A percentile compares a stretch with the other conserved stretches of the same genome.
Conservation (phyloP, 2,329 filamentous ascomycete genomes). For the Thelonectria olida region DNA sequence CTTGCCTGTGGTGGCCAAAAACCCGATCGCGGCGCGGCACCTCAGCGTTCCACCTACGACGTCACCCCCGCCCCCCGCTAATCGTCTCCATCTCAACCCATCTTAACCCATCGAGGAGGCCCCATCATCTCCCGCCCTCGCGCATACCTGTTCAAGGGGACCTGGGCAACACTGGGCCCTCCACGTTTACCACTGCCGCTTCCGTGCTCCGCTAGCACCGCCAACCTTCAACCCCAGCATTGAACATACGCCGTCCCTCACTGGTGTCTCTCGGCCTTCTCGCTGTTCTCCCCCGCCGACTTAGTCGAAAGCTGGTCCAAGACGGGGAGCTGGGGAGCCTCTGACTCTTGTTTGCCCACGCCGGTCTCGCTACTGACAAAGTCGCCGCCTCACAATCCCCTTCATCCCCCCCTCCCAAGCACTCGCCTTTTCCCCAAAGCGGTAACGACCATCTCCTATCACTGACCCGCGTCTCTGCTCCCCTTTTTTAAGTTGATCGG, state of each 20-base stretch:
- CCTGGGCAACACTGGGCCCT: slow-evolving; percentile 13
- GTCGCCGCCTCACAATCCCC: slow-evolving; percentile 27
- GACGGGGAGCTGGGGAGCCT: no score
- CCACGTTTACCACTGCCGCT: slow-evolving; percentile 18
- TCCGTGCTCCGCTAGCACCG: slow-evolving; percentile 19
- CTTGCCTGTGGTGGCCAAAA: background rate
- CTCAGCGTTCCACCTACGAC: slow-evolving; percentile 29
- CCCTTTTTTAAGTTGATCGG: slow-evolving; percentile 42
- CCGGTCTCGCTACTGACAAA: slow-evolving; percentile 33
- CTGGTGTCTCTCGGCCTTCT: slow-evolving; percentile 9
- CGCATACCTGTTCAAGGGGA: slow-evolving; percentile 19
- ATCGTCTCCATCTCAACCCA: slow-evolving; percentile 27
- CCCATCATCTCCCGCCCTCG: slow-evolving; percentile 25
- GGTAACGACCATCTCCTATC: slow-evolving; percentile 41
- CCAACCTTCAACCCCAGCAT: slow-evolving; percentile 9
- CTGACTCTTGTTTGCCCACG: slow-evolving; percentile 17
- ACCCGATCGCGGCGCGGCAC: slow-evolving; percentile 25
- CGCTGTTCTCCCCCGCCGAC: background rate
- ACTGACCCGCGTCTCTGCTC: slow-evolving; percentile 30
- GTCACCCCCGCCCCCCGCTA: slow-evolving; percentile 26
- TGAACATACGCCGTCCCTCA: slow-evolving; percentile 2
- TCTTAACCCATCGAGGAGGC: slow-evolving; percentile 21
- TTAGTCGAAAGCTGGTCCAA: no score
- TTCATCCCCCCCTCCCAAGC: slow-evolving; percentile 13
- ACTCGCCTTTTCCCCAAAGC: slow-evolving; percentile 34